Percentiles rank a stretch among this genome's conserved stretches.
phyloP scores from a whole-genome alignment of 2,329 filamentous ascomycete genomes.

The Claviceps monticola region DNA sequence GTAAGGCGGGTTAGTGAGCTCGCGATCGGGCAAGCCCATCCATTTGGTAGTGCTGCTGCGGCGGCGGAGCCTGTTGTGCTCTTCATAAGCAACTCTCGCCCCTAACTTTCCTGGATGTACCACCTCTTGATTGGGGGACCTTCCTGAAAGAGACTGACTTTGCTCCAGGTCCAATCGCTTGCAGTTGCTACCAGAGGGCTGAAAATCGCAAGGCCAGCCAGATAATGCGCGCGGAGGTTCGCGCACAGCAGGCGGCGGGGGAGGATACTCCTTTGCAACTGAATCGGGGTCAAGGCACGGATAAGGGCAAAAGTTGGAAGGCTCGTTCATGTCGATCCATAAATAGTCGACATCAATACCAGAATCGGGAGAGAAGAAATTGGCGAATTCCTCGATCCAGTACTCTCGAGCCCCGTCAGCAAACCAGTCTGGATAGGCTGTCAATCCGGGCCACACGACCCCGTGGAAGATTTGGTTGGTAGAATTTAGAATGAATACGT shows the following conservation, averaged over 20 bases:
- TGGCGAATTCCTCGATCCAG: slow-evolving; percentile 53
- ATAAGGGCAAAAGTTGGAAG: slow-evolving; percentile 19
- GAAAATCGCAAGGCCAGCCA: slow-evolving; percentile 40
- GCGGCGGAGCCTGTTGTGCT: neutral
- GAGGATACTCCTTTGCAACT: slow-evolving; percentile 33
- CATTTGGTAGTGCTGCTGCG: neutral
- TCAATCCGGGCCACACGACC: slow-evolving; percentile 67
- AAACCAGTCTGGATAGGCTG: slow-evolving; percentile 67
- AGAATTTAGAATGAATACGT: slow-evolving; percentile 32
- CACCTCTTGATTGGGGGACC: neutral
- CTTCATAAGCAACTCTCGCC: no score
- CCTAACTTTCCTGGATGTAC: no score
- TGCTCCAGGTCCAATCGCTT: neutral
- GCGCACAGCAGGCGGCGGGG: slow-evolving; percentile 45
- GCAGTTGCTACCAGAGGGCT: slow-evolving; percentile 9
- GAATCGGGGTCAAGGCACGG: slow-evolving; percentile 22
- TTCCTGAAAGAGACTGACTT: neutral
- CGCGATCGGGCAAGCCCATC: slow-evolving; percentile 10
- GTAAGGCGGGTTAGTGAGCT: slow-evolving; percentile 11
- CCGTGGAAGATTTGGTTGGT: slow-evolving; percentile 45
- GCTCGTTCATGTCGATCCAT: slow-evolving; percentile 56
- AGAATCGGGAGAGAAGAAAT: slow-evolving; percentile 46
- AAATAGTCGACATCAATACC: slow-evolving; percentile 64
- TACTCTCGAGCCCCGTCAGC: slow-evolving; percentile 45
- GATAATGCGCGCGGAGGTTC: slow-evolving; percentile 47